Percentiles rank a stretch among this genome's conserved stretches.
Conservation (phyloP, 78 protist species). For the Dictyostelium firmibasis region DNA sequence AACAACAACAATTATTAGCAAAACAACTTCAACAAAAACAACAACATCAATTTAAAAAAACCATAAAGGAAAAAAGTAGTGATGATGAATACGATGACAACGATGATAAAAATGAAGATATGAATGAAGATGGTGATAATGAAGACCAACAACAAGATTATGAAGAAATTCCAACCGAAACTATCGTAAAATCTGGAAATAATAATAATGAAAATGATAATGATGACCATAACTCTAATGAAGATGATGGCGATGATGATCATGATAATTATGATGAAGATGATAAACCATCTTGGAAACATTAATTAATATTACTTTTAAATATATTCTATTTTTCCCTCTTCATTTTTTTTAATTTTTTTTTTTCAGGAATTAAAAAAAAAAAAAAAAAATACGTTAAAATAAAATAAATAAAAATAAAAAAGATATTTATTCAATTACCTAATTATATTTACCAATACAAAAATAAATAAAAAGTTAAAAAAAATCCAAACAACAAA, state of each 20-base stretch:
- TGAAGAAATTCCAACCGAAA: background rate
- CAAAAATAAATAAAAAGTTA: background rate
- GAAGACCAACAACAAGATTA: background rate
- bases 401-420: background rate
- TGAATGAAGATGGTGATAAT: background rate
- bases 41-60: background rate
- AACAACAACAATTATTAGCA: background rate
- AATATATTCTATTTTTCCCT: background rate
- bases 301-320: conserved; percentile 9
- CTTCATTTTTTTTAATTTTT: background rate
- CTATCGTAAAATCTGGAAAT: background rate
- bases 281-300: conserved; percentile 44
- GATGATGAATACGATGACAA: background rate
- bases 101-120: background rate
- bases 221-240: conserved; percentile 16
- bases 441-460: background rate
- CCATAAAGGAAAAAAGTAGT: background rate
- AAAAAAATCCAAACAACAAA: no score
- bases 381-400: background rate
- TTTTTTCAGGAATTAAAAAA: background rate
- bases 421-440: background rate
- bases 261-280: conserved; percentile 30
- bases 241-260: conserved; percentile 25
- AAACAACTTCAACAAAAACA: background rate
- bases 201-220: conserved; percentile 5